Percentiles rank a stretch among this genome's conserved stretches.
phyloP scores from a whole-genome alignment of 2,329 filamentous ascomycete genomes.

The Talaromyces islandicus region DNA sequence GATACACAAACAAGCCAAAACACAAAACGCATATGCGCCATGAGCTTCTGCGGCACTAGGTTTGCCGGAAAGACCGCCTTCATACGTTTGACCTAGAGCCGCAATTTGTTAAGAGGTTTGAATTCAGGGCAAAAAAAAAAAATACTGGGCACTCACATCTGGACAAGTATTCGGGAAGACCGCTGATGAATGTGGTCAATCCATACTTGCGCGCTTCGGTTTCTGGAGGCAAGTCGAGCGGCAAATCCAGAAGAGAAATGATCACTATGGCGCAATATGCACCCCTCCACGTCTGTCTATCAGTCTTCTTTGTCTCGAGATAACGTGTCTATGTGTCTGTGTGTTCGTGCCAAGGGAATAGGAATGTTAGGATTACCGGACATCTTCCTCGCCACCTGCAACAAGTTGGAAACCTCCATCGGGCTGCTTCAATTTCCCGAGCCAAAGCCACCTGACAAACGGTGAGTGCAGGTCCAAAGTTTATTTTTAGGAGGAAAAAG shows the following conservation, averaged over 20 bases:
- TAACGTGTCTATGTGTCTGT: not conserved
- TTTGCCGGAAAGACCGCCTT: slow-evolving; percentile 83
- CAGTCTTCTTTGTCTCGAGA: not conserved
- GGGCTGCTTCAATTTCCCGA: slow-evolving; percentile 76
- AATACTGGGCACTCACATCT: slow-evolving; percentile 68
- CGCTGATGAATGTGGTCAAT: slow-evolving; percentile 61
- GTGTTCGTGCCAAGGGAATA: not conserved
- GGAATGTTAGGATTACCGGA: slow-evolving; percentile 55
- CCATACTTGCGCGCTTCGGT: slow-evolving; percentile 62
- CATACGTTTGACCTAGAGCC: slow-evolving; percentile 75
- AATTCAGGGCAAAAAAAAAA: too few species aligned
- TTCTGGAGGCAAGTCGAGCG: slow-evolving; percentile 68
- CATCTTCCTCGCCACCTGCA: slow-evolving; percentile 82
- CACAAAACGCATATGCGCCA: slow-evolving; percentile 94
- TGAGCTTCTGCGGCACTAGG: slow-evolving; percentile 80
- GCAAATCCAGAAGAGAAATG: slow-evolving; percentile 75
- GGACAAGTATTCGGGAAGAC: slow-evolving; percentile 72
- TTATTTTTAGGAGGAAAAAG: not conserved
- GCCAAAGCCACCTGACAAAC: slow-evolving; percentile 66
- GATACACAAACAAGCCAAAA: slow-evolving; percentile 80
- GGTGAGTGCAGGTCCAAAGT: not conserved
- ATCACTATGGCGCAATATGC: slow-evolving; percentile 87
- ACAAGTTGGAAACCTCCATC: slow-evolving; percentile 88
- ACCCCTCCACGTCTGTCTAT: slow-evolving; percentile 50
- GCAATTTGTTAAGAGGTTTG: slow-evolving; percentile 12